phyloP scores from a whole-genome alignment of 164 flowering plant genomes.

The Paratinospora sagittata region DNA sequence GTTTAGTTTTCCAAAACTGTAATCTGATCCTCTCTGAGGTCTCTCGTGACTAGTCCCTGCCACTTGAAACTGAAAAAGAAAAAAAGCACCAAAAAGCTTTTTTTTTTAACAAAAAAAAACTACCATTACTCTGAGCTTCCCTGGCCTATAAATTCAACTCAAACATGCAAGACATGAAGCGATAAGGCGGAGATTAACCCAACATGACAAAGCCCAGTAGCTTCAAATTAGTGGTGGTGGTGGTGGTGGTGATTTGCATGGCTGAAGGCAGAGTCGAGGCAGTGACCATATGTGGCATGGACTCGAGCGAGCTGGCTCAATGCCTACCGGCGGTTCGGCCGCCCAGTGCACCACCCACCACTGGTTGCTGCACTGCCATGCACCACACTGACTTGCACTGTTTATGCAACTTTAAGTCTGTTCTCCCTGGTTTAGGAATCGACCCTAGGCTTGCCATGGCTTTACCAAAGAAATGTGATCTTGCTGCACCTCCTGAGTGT shows the following conservation, averaged over 20 bases:
- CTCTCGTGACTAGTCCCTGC: not conserved
- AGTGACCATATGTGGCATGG: constrained; percentile 38
- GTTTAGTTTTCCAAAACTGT: not conserved
- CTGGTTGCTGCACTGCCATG: constrained; percentile 36
- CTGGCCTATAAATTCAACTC: constrained; percentile 7
- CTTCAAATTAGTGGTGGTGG: not conserved
- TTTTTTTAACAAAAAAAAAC: not conserved
- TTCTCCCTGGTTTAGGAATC: constrained; percentile 39
- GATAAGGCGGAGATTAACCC: not conserved
- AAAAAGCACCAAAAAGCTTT: no score
- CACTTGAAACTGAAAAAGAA: not conserved
- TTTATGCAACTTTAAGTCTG: constrained; percentile 38
- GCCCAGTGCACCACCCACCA: constrained; percentile 35
- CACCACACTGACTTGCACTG: constrained; percentile 37
- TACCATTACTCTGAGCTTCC: not conserved
- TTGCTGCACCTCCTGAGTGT: constrained; percentile 32
- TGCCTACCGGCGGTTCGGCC: constrained; percentile 52
- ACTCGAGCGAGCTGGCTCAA: constrained; percentile 26
- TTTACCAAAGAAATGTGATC: constrained; percentile 41
- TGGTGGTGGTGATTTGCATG: constrained; percentile 16
- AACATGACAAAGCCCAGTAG: constrained; percentile 13
- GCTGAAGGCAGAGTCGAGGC: constrained; percentile 23
- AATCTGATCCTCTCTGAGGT: not conserved
- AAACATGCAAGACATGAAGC: not conserved
- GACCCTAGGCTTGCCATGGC: constrained; percentile 43